These are phyloP conservation scores for Scheffersomyces amazonensis DNA, from an alignment of 805 yeast genomes.

Conservation along the genomic window DNA sequence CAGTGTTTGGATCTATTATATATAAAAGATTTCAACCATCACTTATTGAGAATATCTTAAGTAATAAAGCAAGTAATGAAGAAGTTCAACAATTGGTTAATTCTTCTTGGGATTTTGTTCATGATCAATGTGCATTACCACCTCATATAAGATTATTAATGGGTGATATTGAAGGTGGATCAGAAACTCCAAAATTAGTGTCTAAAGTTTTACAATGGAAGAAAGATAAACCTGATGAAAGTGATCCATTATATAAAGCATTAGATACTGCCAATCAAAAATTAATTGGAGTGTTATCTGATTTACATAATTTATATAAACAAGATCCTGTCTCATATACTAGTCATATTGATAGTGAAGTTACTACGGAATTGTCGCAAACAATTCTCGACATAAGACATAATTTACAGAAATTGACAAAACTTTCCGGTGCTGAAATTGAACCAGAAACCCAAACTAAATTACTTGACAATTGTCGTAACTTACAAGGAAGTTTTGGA, in stretches of 20 bases:
- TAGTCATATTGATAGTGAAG: background rate
- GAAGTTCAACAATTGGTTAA: slow-evolving; percentile 36
- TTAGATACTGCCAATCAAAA: slow-evolving; percentile 59
- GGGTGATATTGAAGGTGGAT: slow-evolving; percentile 94
- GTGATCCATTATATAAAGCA: slow-evolving; percentile 49
- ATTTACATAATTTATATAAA: slow-evolving; percentile 31
- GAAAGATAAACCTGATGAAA: slow-evolving; percentile 44
- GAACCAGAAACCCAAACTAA: slow-evolving; percentile 80
- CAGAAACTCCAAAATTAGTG: slow-evolving; percentile 91
- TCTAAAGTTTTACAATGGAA: slow-evolving; percentile 74
- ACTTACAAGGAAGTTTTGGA: slow-evolving; percentile 73
- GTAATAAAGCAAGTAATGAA: slow-evolving; percentile 6
- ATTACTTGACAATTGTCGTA: slow-evolving; percentile 51
- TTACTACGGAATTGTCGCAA: background rate
- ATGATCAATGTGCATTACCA: slow-evolving; percentile 61
- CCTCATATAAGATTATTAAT: slow-evolving; percentile 65
- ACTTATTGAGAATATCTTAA: slow-evolving; percentile 39
- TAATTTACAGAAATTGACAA: slow-evolving; percentile 59
- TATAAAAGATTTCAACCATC: slow-evolving; percentile 73
- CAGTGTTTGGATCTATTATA: slow-evolving; percentile 83
- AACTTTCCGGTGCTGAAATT: slow-evolving; percentile 73
- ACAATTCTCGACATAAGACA: slow-evolving; percentile 53
- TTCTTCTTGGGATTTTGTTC: slow-evolving; percentile 61
- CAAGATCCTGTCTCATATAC: slow-evolving; percentile 36
- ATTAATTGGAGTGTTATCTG: slow-evolving; percentile 48